Conservation (phyloP, 768 basidiomycete species). For the Mycena chlorophos region DNA sequence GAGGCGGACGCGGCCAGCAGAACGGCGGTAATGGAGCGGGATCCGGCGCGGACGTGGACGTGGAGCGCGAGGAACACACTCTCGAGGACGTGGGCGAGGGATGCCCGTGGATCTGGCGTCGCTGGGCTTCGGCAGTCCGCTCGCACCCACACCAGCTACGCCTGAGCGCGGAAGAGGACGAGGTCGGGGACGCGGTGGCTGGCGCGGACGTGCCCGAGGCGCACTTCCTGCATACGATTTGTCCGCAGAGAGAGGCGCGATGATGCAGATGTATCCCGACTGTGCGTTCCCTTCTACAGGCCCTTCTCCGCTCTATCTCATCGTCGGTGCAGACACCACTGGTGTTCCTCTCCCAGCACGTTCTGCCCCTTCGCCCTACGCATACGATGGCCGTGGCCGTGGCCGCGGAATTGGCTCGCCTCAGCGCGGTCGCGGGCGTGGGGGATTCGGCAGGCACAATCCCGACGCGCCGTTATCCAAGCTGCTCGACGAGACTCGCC, state of each 20-base stretch:
- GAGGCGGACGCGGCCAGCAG: background rate
- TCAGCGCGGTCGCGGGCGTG: constrained; percentile 20
- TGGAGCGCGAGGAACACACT: background rate
- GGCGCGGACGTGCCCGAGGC: too few species aligned
- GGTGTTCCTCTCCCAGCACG: constrained; percentile 16
- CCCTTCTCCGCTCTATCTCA: constrained; percentile 3
- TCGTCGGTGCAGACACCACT: constrained; percentile 11
- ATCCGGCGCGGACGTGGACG: background rate
- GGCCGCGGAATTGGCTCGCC: constrained; percentile 16
- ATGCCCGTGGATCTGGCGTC: background rate
- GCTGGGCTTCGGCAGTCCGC: too few species aligned
- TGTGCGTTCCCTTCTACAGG: constrained; percentile 25
- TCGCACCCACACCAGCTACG: too few species aligned
- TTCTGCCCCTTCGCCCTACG: constrained; percentile 21
- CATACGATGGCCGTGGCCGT: constrained; percentile 18
- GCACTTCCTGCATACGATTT: constrained; percentile 28
- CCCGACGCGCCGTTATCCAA: constrained; percentile 55
- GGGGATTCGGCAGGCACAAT: constrained; percentile 30
- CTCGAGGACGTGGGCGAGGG: background rate
- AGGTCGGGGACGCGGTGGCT: constrained; percentile 25
- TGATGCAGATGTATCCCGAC: constrained; percentile 23
- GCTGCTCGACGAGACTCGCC: constrained; percentile 57
- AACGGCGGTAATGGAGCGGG: too few species aligned
- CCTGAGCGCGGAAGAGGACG: constrained; percentile 25
- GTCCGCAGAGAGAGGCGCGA: constrained; percentile 15